Conservation (phyloP, 225 moss, liverwort and hornwort genomes). For the Marchantia polymorpha region DNA sequence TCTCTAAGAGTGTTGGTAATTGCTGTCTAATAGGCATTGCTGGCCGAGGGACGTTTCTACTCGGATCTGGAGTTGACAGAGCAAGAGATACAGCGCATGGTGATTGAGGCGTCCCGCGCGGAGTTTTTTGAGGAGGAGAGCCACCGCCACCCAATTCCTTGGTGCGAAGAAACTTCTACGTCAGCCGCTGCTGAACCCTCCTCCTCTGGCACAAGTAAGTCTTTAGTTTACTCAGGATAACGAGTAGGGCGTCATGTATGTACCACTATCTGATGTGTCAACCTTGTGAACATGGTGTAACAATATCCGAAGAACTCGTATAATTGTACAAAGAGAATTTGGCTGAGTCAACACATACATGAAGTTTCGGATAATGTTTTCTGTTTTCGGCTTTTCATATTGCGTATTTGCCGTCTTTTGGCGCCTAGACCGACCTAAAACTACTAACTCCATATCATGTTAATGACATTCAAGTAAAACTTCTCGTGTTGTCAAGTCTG, state of each 20-base stretch:
- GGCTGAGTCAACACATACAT: neutral
- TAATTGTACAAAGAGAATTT: neutral
- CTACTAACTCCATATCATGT: too few relatives aligned
- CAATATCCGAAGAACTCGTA: neutral
- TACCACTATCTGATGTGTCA: neutral
- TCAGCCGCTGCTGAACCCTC: constrained; percentile 92
- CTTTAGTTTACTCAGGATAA: neutral
- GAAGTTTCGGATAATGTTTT: neutral
- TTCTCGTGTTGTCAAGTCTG: too few relatives aligned
- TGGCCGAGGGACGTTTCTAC: constrained; percentile 92
- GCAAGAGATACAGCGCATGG: constrained; percentile 99
- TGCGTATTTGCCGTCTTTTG: too few relatives aligned
- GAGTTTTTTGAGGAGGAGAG: constrained; percentile 86
- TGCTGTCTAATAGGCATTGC: constrained; percentile 54
- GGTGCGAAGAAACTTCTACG: constrained; percentile 86
- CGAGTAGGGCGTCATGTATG: neutral
- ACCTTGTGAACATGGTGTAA: neutral
- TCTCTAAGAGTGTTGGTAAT: neutral
- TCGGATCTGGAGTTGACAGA: constrained; percentile 96
- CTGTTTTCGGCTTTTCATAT: too few relatives aligned
- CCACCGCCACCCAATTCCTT: constrained; percentile 57
- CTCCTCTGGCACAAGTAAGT: constrained; percentile 78
- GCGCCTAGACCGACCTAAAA: too few relatives aligned
- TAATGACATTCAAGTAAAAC: too few relatives aligned
- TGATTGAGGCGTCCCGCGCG: constrained; percentile 94